Evolutionary conservation across 179 eudicot genomes (phyloP).

Genomic region (Carnegiea gigantea): DNA sequence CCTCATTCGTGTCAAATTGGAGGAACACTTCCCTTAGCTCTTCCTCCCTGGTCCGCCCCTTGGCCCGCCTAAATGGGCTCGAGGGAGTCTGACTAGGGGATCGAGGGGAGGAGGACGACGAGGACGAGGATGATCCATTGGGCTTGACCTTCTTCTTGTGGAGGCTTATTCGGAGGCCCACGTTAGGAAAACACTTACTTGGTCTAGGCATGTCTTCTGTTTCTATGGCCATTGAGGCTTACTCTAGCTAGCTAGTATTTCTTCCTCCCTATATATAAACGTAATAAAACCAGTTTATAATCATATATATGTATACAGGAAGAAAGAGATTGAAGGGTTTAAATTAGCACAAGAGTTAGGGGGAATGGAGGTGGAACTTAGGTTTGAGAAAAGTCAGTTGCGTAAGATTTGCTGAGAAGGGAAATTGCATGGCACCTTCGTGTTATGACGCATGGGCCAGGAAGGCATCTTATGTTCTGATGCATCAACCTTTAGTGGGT

Average conservation of each 20-base stretch:
- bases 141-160: constrained; percentile 30
- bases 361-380: neutral
- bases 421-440: constrained; percentile 68
- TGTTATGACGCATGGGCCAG: neutral
- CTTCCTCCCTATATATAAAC: no score
- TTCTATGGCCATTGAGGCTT: constrained; percentile 10
- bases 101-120: constrained; percentile 29
- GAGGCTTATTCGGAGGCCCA: constrained; percentile 34
- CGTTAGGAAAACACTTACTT: constrained; percentile 40
- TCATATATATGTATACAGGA: no score
- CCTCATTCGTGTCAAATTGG: constrained; percentile 53
- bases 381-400: constrained; percentile 1
- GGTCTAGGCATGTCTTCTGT: constrained; percentile 26
- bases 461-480: neutral
- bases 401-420: constrained; percentile 21
- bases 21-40: constrained; percentile 57
- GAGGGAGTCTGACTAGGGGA: constrained; percentile 26
- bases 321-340: no score
- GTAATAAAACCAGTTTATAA: no score
- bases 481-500: neutral
- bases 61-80: constrained; percentile 13
- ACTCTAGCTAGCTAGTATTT: neutral
- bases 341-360: neutral
- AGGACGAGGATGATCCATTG: constrained; percentile 18
- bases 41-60: constrained; percentile 39